A percentile compares a stretch with the other conserved stretches of the same genome.
These are phyloP conservation scores for Ustilago loliicola DNA, from an alignment of 1,284 basidiomycete species.

Conservation along the genomic window DNA sequence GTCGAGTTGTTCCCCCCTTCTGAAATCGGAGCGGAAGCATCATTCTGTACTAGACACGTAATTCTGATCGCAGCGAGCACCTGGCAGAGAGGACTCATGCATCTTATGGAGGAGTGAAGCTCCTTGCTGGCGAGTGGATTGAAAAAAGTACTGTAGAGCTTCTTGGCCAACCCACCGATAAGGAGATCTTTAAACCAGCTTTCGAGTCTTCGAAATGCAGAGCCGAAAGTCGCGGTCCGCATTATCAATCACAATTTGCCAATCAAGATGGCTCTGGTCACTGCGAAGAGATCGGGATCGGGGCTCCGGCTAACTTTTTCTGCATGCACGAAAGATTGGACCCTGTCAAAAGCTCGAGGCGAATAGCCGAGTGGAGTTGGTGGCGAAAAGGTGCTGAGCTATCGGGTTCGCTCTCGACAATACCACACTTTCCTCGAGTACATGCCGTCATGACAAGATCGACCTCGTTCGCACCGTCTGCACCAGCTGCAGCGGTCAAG, in stretches of 20 bases:
- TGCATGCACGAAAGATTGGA: neutral
- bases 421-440: neutral
- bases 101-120: neutral
- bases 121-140: neutral
- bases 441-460: slow-evolving; percentile 16
- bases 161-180: too few relatives aligned
- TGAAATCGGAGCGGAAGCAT: neutral
- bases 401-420: neutral
- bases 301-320: slow-evolving; percentile 3
- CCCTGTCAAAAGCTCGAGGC: slow-evolving; percentile 5
- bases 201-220: neutral
- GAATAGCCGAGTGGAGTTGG: slow-evolving; percentile 25
- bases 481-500: neutral
- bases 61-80: too few relatives aligned
- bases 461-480: slow-evolving; percentile 25
- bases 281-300: slow-evolving; percentile 8
- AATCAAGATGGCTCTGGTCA: neutral
- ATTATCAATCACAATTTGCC: neutral
- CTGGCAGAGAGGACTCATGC: neutral
- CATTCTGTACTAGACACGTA: too few relatives aligned
- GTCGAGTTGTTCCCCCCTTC: neutral
- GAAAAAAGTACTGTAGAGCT: slow-evolving; percentile 7
- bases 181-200: too few relatives aligned
- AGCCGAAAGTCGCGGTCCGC: neutral
- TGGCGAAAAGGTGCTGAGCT: slow-evolving; percentile 8